Base-by-base conservation (phyloP, 2,329 filamentous ascomycete genomes). In the Sporothrix mexicana region DNA sequence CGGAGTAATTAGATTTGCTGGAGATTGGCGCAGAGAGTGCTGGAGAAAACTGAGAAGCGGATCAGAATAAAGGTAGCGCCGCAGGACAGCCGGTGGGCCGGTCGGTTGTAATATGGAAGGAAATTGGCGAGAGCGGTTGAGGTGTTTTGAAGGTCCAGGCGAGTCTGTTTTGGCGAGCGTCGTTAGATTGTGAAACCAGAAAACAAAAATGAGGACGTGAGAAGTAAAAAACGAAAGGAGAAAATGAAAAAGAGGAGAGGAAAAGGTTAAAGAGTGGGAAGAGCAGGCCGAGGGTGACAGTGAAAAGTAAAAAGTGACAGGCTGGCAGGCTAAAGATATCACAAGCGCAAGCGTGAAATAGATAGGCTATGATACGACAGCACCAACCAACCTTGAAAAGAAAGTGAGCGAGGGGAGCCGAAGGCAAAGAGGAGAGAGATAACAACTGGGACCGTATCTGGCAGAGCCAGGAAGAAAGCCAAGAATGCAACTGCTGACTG, bases 301-400 rank as follows among this genome's bases (percentile, higher is more conserved):
- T 51, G 43, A 17, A 51, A 49, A 49, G 13, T 55, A 49, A 43
- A 57, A 41, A 55, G 45, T 25, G 68, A 20, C n/a, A 51, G 23
- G 13, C 9, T 13, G 25, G 15, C 1, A 62, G 36, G 36, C 53
- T 9, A 55, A 17, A 71, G 61, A 49, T 57, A 69, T 59, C 64
- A 67, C 45, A 67, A 67, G 64, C 30, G 67, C 67, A 57, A 69
- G 67, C 51, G 67, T 69, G 67, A 57, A 69, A 69, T 57, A 55
- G 49, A 45, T 25, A 53, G 49, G 43, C 66, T 23, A 41, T 53
- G 49, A 55, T 69, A 69, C 66, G 49, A 20, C 30, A 8, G 17
- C 41, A n/a, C 15, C 30, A 51, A 7, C 7, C 20, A 68, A 36
- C 30, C 30, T 36, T 36, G 51, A 23, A 41, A 20, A 23, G 51